Percentiles rank a stretch among this genome's conserved stretches.
Evolutionary conservation across 108 stramenopile genomes (phyloP).

Genomic region (Cyclotella choctawhatcheeana): DNA sequence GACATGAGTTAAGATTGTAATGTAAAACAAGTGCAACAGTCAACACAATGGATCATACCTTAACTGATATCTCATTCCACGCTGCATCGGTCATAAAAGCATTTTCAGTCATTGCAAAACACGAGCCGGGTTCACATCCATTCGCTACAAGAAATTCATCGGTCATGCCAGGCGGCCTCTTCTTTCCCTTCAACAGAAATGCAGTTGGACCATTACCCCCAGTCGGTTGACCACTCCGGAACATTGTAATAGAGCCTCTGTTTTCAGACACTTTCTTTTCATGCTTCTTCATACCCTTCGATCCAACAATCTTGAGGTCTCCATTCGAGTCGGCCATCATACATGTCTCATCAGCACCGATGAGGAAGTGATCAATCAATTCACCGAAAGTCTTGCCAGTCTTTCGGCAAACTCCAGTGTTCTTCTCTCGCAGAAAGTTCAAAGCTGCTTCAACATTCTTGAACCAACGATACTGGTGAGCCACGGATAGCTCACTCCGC

Average conservation of each 20-base stretch:
- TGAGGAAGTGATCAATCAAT: constrained; percentile 23
- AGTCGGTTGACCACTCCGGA: constrained; percentile 14
- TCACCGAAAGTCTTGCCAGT: constrained; percentile 35
- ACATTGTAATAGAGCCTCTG: constrained; percentile 21
- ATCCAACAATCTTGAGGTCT: constrained; percentile 17
- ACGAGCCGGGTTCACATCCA: constrained; percentile 16
- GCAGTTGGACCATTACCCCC: constrained; percentile 25
- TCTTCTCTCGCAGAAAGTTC: not conserved
- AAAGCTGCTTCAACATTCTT: constrained; percentile 3
- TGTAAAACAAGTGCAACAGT: not conserved
- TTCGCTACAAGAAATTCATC: constrained; percentile 9
- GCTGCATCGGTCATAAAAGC: constrained; percentile 45
- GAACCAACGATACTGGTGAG: constrained; percentile 42
- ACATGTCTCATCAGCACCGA: constrained; percentile 34
- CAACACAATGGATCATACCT: not conserved
- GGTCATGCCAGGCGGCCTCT: not conserved
- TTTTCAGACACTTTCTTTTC: constrained; percentile 21
- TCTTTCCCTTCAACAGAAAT: constrained; percentile 24
- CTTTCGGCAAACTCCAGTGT: constrained; percentile 24
- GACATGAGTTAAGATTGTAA: not conserved
- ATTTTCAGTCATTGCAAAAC: constrained; percentile 30
- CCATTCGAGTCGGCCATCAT: constrained; percentile 26
- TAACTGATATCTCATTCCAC: constrained; percentile 11
- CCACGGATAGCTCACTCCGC: constrained; percentile 1
- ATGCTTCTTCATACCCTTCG: constrained; percentile 33